A percentile compares a stretch with the other conserved stretches of the same genome.
phyloP scores from a whole-genome alignment of 2,329 filamentous ascomycete genomes.

The Ophiocordyceps sinensis region DNA sequence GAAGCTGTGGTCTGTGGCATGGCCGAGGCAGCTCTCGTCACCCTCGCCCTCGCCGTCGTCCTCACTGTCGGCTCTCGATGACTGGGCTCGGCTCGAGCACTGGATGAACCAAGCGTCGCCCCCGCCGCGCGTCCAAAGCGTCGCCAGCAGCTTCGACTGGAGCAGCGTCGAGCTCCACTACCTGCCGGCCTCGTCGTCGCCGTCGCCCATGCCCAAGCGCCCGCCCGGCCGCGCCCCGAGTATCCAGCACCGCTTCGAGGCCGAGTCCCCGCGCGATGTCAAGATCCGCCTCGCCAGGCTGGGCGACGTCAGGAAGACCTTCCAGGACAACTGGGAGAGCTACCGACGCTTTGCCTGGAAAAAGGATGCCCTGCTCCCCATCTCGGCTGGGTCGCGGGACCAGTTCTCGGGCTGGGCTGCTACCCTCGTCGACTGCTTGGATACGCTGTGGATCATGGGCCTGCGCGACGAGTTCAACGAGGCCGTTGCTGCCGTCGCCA shows the following conservation, averaged over 20 bases:
- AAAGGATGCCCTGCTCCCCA: slow-evolving; percentile 46
- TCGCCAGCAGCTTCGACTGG: slow-evolving; percentile 23
- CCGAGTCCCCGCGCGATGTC: slow-evolving; percentile 11
- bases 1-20: neutral
- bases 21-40: neutral
- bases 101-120: slow-evolving; percentile 1
- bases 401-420: slow-evolving; percentile 54
- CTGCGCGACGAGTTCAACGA: slow-evolving; percentile 49
- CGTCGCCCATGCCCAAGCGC: slow-evolving; percentile 11
- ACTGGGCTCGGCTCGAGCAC: slow-evolving; percentile 9
- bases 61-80: neutral
- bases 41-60: neutral
- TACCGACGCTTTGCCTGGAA: slow-evolving; percentile 51
- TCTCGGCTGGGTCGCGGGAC: slow-evolving; percentile 35
- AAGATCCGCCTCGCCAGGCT: slow-evolving; percentile 15
- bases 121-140: neutral
- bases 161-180: slow-evolving; percentile 13
- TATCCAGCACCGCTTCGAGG: slow-evolving; percentile 20
- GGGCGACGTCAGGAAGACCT: slow-evolving; percentile 17
- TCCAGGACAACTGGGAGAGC: slow-evolving; percentile 24
- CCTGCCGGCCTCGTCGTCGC: slow-evolving; percentile 6
- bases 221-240: slow-evolving; percentile 11
- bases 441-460: slow-evolving; percentile 62
- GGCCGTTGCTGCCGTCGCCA: slow-evolving; percentile 41
- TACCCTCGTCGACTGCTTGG: slow-evolving; percentile 52